Evolutionary conservation across 1,284 basidiomycete species (phyloP).

Genomic region (Naganishia liquefaciens): DNA sequence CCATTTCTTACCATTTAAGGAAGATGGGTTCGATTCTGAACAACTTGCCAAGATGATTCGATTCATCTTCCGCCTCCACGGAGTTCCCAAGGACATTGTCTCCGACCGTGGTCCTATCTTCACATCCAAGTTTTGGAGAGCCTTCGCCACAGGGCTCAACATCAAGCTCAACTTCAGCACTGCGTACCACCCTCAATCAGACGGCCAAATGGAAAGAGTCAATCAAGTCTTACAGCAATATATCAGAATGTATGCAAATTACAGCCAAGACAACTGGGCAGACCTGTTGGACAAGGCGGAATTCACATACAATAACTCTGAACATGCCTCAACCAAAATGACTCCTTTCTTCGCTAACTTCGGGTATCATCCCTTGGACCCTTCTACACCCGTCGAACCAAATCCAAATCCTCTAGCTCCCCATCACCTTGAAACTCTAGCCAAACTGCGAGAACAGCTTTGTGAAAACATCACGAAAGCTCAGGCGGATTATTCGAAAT

Average conservation of each 20-base stretch:
- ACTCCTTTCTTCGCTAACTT: slow-evolving; percentile 55
- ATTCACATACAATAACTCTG: slow-evolving; percentile 59
- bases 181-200: slow-evolving; percentile 55
- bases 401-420: neutral
- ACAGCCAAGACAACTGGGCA: slow-evolving; percentile 57
- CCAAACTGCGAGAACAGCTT: neutral
- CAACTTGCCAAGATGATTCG: slow-evolving; percentile 3
- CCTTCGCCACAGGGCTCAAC: slow-evolving; percentile 31
- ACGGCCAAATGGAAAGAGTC: slow-evolving; percentile 56
- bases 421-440: neutral
- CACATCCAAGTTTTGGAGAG: slow-evolving; percentile 39
- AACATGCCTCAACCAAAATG: slow-evolving; percentile 45
- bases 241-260: slow-evolving; percentile 41
- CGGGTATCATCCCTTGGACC: slow-evolving; percentile 31
- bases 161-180: slow-evolving; percentile 40
- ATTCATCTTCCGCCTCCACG: slow-evolving; percentile 35
- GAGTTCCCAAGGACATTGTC: slow-evolving; percentile 40
- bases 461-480: neutral
- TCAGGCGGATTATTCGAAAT: neutral
- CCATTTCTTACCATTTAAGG: slow-evolving; percentile 51
- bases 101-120: slow-evolving; percentile 47
- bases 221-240: slow-evolving; percentile 58
- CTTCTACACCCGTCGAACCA: slow-evolving; percentile 26
- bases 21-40: slow-evolving; percentile 1
- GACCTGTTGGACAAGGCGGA: slow-evolving; percentile 55